Base-by-base conservation (phyloP, 768 basidiomycete species). In the Leccinellum luteum region DNA sequence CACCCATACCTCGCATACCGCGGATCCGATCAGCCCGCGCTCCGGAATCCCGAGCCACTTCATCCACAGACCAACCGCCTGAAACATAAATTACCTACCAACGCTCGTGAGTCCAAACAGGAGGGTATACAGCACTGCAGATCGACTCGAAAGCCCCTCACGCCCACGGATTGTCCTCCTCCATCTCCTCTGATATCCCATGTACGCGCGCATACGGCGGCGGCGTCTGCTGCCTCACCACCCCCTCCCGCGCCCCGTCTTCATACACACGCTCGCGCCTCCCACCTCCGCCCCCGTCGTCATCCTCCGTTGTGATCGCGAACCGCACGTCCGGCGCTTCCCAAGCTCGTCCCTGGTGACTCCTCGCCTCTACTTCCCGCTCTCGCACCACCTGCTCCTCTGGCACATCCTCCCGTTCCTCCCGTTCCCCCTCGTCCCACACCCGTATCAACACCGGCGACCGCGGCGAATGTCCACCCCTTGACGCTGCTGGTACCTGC, bases 151-250 rank as follows among this genome's bases (percentile, higher is more conserved):
- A 35, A 15, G 27, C 9, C 5, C n/a, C 15, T 63, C 28, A 66
- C 4, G 55, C 63, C 70, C 70, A 72, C 13, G 70, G 70, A 48
- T 72, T 72, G 13, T 48, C 27, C 13, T 52, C 15, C 15, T 60
- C 69, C 13, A 32, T 32, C 44, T 61, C 65, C 27, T 45, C 71
- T 21, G 35, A 62, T 35, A 59, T 59, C 3, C 45, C 59, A 4
- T 57, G 51, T 8, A 52, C 21, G n/a, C 45, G 59, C 15, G 58
- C 62, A 53, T 65, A 38, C 19, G 49, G 32, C 1, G 69, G 69
- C 0, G 66, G 64, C 27, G 68, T 71, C 53, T 62, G 64, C 45
- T 25, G 34, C 8, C 55, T 56, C 30, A 60, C 59, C 8, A 60
- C 25, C 4, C 59, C 54, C 34, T 57, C 64, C 13, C 47, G 52